A percentile compares a stretch with the other conserved stretches of the same genome.
These are phyloP conservation scores for Alternaria dauci DNA, from an alignment of 2,329 filamentous ascomycete species.

Conservation along the genomic window DNA sequence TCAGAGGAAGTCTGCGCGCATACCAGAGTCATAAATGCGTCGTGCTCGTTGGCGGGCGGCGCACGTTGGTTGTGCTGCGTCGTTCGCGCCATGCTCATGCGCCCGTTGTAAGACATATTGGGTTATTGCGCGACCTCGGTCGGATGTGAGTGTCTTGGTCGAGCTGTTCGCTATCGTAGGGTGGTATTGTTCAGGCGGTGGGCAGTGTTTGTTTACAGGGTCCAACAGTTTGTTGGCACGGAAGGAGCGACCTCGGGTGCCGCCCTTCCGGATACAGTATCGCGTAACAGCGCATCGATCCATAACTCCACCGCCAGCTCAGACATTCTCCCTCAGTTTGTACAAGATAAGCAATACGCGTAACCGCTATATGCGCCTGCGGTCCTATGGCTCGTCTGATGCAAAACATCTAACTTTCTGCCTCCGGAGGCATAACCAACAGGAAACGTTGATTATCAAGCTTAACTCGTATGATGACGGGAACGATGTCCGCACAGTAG, in stretches of 20 bases:
- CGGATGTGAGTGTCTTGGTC: background rate
- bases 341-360: background rate
- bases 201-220: constrained; percentile 18
- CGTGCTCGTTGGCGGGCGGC: constrained; percentile 54
- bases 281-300: constrained; percentile 17
- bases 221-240: constrained; percentile 18
- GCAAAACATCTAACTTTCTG: background rate
- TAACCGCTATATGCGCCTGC: constrained; percentile 7
- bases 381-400: background rate
- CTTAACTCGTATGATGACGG: background rate
- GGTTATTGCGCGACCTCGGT: background rate
- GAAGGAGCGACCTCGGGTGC: constrained; percentile 11
- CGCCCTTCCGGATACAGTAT: constrained; percentile 14
- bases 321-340: background rate
- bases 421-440: background rate
- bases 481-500: background rate
- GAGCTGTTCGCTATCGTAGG: constrained; percentile 9
- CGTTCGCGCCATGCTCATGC: constrained; percentile 60
- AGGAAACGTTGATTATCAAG: background rate
- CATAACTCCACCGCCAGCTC: constrained; percentile 11
- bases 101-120: constrained; percentile 59
- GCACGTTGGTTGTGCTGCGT: constrained; percentile 51
- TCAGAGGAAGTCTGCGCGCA: constrained; percentile 9
- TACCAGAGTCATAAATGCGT: constrained; percentile 62
- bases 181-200: constrained; percentile 13